These are phyloP conservation scores for Verticillium zaregamsianum DNA, from an alignment of 2,329 filamentous ascomycete species.

Conservation along the genomic window DNA sequence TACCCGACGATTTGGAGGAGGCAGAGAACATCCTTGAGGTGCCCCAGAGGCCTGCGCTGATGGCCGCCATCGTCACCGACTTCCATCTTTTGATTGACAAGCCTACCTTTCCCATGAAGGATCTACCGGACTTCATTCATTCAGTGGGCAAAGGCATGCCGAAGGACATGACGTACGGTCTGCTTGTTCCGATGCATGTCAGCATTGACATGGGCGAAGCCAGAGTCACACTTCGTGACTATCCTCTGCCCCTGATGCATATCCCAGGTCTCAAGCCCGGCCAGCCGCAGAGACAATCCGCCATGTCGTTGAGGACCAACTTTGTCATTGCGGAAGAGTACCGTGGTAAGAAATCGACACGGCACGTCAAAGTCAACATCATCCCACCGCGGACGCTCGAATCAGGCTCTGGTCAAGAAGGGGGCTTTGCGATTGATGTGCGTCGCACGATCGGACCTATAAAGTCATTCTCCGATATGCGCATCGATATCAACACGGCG, in stretches of 20 bases:
- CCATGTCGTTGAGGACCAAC: slow-evolving; percentile 79
- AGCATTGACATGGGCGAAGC: slow-evolving; percentile 88
- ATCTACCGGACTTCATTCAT: slow-evolving; percentile 81
- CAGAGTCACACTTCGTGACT: slow-evolving; percentile 82
- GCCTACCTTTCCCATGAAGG: slow-evolving; percentile 79
- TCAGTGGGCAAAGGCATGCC: slow-evolving; percentile 97
- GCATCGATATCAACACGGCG: slow-evolving; percentile 87
- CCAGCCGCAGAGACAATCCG: slow-evolving; percentile 75
- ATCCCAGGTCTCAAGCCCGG: slow-evolving; percentile 77
- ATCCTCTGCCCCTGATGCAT: slow-evolving; percentile 87
- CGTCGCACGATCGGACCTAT: slow-evolving; percentile 89
- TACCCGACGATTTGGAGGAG: slow-evolving; percentile 78
- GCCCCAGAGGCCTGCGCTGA: slow-evolving; percentile 77
- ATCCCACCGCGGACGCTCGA: slow-evolving; percentile 66
- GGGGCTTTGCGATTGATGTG: slow-evolving; percentile 79
- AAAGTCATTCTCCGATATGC: slow-evolving; percentile 93
- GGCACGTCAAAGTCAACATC: slow-evolving; percentile 78
- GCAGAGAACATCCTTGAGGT: slow-evolving; percentile 82
- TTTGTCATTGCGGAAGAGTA: slow-evolving; percentile 97
- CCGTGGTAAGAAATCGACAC: slow-evolving; percentile 72
- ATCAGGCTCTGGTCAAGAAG: slow-evolving; percentile 48
- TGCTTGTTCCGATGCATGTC: slow-evolving; percentile 86
- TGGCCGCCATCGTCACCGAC: slow-evolving; percentile 78
- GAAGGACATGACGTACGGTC: slow-evolving; percentile 80
- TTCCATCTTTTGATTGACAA: slow-evolving; percentile 85